Percentiles rank a stretch among this genome's conserved stretches.
Conservation (phyloP, 306 rosid genomes). For the Ochetophila trinervis region DNA sequence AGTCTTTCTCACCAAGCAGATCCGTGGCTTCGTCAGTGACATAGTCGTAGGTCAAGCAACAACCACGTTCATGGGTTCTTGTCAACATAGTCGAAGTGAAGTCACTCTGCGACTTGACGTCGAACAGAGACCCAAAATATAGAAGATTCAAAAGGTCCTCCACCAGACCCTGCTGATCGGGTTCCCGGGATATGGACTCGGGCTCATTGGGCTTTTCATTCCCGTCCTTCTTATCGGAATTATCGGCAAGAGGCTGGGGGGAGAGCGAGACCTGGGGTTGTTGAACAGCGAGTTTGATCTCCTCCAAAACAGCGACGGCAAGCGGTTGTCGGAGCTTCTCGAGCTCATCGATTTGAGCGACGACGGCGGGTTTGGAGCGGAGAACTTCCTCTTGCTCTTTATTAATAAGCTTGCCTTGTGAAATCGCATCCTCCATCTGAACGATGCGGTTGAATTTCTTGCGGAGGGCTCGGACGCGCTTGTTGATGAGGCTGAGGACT, state of each 20-base stretch:
- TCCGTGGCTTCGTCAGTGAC: constrained; percentile 96
- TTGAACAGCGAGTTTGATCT: constrained; percentile 43
- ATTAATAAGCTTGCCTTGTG: constrained; percentile 73
- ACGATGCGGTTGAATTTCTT: constrained; percentile 73
- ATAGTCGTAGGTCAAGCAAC: constrained; percentile 92
- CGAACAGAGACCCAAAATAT: constrained; percentile 84
- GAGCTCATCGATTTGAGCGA: constrained; percentile 67
- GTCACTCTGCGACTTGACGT: constrained; percentile 81
- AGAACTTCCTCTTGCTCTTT: constrained; percentile 84
- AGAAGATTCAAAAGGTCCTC: constrained; percentile 81
- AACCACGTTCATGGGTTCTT: constrained; percentile 83
- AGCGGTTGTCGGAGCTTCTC: constrained; percentile 94
- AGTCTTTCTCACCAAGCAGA: constrained; percentile 81
- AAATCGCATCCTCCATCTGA: constrained; percentile 66
- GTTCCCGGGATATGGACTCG: constrained; percentile 2
- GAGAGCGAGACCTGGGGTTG: constrained; percentile 32
- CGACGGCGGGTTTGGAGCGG: constrained; percentile 65
- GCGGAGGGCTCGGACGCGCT: constrained; percentile 81
- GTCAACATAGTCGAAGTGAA: constrained; percentile 81
- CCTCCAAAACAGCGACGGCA: constrained; percentile 63
- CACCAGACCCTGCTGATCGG: constrained; percentile 23
- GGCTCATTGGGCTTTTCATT: constrained; percentile 6
- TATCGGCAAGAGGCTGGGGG: constrained; percentile 16
- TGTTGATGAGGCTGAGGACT: constrained; percentile 78
- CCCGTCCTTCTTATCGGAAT: constrained; percentile 4